Evolutionary conservation across 164 flowering plant species (phyloP), one percentile per base, ranked within the genome.

Genomic region (Stephania cephalantha): DNA sequence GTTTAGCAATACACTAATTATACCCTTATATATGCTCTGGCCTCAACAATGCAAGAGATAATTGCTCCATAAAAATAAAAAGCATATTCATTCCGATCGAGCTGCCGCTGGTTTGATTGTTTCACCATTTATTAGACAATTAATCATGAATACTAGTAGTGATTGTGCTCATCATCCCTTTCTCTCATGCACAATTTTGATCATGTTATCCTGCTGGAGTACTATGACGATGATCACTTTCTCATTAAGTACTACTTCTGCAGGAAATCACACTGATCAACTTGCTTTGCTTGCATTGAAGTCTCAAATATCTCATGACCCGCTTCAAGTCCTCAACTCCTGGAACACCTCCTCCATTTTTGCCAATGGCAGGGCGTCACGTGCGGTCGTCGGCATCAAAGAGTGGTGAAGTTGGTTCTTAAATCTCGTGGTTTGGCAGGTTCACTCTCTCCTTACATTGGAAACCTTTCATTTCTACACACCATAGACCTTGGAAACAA

Each of bases 381-480:
- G 50, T 71, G 73, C 17, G 48, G 58, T 2, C 71, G 35, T 29
- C 42, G n/a, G 11, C 46, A 71, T 50, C 46, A 71, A 71, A 71
- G 74, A 44, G 74, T 55, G 22, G 35, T 17, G 15, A 12, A 25
- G 1, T 22, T 71, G 74, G 30, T 9, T 29, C 66, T 71, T 11
- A 3, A n/a, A 4, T 31, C 65, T 22, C 67, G 52, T 12, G 31
- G 18, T 7, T 69, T 83, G 31, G 35, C 44, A 7, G 85, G 85
- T 9, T n/a, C 70, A 5, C 65, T 83, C 17, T 69, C 85, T 3
- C 74, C 77, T 20, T 31, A 67, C 8, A 69, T 83, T 6, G 83
- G 82, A 11, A 71, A 81, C 46, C 79, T 84, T 5, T 10, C 76
- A 4, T 78, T 73, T 45, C 70, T 81, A 2, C 50, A 46, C 7